phyloP scores from a whole-genome alignment of 345 rosid genomes.

The Geranium rotundifolium region DNA sequence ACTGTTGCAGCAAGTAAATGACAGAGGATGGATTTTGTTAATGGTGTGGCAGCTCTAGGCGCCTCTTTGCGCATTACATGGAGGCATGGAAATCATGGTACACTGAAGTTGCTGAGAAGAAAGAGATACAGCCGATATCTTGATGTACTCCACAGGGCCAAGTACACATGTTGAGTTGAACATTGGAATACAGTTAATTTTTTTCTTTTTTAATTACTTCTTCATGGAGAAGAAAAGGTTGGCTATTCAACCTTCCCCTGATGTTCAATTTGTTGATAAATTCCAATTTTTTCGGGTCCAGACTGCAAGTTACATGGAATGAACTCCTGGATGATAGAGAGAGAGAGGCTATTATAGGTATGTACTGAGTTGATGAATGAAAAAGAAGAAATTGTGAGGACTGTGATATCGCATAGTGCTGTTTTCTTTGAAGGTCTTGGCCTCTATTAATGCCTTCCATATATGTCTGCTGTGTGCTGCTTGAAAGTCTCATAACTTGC shows the following conservation, averaged over 20 bases:
- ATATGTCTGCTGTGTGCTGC: too few relatives aligned
- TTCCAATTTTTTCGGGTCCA: not conserved
- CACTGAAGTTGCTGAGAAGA: slow-evolving; percentile 37
- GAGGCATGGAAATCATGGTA: slow-evolving; percentile 66
- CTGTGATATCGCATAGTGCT: too few relatives aligned
- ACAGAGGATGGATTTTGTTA: slow-evolving; percentile 9
- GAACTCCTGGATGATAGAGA: slow-evolving; percentile 5
- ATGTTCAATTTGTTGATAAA: not conserved
- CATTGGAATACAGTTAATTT: not conserved
- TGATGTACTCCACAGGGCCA: not conserved
- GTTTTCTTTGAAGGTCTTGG: too few relatives aligned
- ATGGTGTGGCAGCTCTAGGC: slow-evolving; percentile 40
- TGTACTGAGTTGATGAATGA: too few relatives aligned
- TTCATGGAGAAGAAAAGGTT: not conserved
- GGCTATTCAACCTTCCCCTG: not conserved
- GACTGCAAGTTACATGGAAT: not conserved
- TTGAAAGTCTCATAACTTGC: too few relatives aligned
- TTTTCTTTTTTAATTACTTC: not conserved
- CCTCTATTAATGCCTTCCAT: too few relatives aligned
- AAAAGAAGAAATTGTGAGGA: too few relatives aligned
- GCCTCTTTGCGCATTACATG: slow-evolving; percentile 58
- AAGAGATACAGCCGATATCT: slow-evolving; percentile 15
- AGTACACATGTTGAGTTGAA: not conserved
- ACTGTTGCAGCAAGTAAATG: not conserved
- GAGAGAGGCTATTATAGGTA: too few relatives aligned